These are phyloP conservation scores for Chlorella ohadii DNA, from an alignment of 139 green algal genomes.

Conservation along the genomic window DNA sequence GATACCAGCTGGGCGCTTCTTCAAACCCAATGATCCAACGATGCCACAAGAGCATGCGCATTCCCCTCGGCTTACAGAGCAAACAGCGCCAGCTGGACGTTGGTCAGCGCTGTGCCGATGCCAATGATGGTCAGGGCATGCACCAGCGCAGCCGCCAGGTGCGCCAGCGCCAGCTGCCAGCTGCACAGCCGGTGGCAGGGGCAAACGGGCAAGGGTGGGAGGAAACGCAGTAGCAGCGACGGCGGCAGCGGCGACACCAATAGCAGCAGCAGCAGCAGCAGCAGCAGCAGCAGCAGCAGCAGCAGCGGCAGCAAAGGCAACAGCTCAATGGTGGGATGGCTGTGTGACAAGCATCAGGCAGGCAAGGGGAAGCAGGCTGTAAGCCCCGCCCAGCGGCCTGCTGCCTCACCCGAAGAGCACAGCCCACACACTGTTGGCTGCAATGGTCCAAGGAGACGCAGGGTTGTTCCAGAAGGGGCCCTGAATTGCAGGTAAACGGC, in stretches of 20 bases:
- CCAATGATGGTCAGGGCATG: conserved; percentile 31
- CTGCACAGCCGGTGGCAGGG: background rate
- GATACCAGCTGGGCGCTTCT: too few relatives aligned
- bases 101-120: conserved; percentile 16
- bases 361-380: too few relatives aligned
- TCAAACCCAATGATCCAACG: too few relatives aligned
- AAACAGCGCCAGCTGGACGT: conserved; percentile 24
- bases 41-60: too few relatives aligned
- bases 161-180: conserved; percentile 25
- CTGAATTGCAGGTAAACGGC: too few relatives aligned
- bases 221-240: background rate
- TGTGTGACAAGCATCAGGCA: too few relatives aligned
- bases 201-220: too few relatives aligned
- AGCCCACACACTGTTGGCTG: conserved; percentile 27
- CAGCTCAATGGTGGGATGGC: too few relatives aligned
- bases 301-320: background rate
- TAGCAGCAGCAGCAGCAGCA: background rate
- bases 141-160: conserved; percentile 23
- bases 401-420: conserved; percentile 13
- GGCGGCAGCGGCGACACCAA: too few relatives aligned
- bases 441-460: conserved; percentile 32
- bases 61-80: conserved; percentile 12
- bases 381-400: background rate
- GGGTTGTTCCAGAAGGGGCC: conserved; percentile 16
- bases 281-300: background rate